These are phyloP conservation scores for Boletus barrowsii DNA, from an alignment of 768 basidiomycete species.

Conservation along the genomic window DNA sequence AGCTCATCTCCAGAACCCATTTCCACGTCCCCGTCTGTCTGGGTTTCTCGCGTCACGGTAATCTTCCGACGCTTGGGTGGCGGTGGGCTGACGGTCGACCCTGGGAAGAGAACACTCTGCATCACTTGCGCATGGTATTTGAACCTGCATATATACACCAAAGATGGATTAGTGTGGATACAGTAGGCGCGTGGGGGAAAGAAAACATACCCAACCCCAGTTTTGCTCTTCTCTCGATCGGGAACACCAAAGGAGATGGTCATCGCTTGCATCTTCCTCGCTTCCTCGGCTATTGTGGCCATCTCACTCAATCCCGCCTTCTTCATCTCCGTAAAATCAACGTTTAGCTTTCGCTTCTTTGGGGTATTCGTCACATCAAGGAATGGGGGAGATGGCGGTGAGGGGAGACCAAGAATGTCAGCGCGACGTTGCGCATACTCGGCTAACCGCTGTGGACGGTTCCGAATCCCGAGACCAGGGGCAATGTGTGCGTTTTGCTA, in stretches of 20 bases:
- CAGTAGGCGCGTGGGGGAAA: not conserved
- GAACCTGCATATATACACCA: slow-evolving; percentile 35
- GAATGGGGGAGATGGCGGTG: slow-evolving; percentile 28
- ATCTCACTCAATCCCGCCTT: slow-evolving; percentile 22
- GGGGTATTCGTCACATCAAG: slow-evolving; percentile 35
- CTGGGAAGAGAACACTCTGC: slow-evolving; percentile 45
- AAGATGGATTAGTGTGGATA: not conserved
- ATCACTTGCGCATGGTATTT: slow-evolving; percentile 50
- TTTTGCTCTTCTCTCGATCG: slow-evolving; percentile 28
- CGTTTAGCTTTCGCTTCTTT: slow-evolving; percentile 26
- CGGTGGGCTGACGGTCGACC: slow-evolving; percentile 11
- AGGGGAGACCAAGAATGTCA: slow-evolving; percentile 37
- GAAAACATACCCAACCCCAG: slow-evolving; percentile 43
- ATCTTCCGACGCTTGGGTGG: slow-evolving; percentile 30
- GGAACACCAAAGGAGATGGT: slow-evolving; percentile 48
- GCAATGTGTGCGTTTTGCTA: slow-evolving; percentile 54
- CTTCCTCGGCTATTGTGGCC: slow-evolving; percentile 34
- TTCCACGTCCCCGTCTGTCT: slow-evolving; percentile 5
- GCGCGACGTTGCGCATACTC: slow-evolving; percentile 65
- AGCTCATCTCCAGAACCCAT: slow-evolving; percentile 10
- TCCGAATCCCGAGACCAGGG: slow-evolving; percentile 54
- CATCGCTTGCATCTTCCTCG: slow-evolving; percentile 40
- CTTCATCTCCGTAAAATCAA: slow-evolving; percentile 23
- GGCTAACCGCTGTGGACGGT: slow-evolving; percentile 60
- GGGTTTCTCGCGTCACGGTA: slow-evolving; percentile 2